Evolutionary conservation across 2,329 filamentous ascomycete genomes (phyloP).

Genomic region (Tolypocladium tundrense): DNA sequence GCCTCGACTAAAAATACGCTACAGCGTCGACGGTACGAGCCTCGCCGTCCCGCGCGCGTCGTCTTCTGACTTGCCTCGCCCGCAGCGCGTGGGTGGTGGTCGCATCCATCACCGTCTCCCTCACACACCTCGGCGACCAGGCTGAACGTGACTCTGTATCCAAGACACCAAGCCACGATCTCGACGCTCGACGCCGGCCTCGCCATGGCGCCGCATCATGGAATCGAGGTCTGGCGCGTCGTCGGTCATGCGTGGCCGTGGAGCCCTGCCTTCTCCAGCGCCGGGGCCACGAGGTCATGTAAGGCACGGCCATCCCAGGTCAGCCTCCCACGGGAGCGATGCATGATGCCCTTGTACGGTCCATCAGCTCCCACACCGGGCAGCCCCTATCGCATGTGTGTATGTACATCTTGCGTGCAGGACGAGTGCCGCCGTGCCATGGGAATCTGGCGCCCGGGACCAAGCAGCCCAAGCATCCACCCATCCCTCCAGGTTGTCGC

Average conservation of each 20-base stretch:
- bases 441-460: background rate
- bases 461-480: background rate
- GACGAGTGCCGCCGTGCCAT: background rate
- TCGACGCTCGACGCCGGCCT: constrained; percentile 12
- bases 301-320: constrained; percentile 14
- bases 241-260: constrained; percentile 14
- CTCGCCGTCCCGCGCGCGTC: constrained; percentile 1
- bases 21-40: background rate
- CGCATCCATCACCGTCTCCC: constrained; percentile 1
- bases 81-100: constrained; percentile 1
- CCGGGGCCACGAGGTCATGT: constrained; percentile 17
- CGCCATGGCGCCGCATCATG: constrained; percentile 17
- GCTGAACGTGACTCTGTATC: constrained; percentile 25
- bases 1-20: background rate
- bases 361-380: background rate
- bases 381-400: background rate
- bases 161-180: constrained; percentile 24
- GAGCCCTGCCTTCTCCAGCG: constrained; percentile 6
- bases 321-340: constrained; percentile 6
- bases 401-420: background rate
- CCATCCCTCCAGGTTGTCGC: background rate
- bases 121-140: constrained; percentile 9
- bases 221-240: constrained; percentile 11
- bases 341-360: background rate
- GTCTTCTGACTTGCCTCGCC: constrained; percentile 4